These are phyloP conservation scores for Camellia oleifera DNA, from an alignment of 179 eudicot genomes.

Conservation along the genomic window DNA sequence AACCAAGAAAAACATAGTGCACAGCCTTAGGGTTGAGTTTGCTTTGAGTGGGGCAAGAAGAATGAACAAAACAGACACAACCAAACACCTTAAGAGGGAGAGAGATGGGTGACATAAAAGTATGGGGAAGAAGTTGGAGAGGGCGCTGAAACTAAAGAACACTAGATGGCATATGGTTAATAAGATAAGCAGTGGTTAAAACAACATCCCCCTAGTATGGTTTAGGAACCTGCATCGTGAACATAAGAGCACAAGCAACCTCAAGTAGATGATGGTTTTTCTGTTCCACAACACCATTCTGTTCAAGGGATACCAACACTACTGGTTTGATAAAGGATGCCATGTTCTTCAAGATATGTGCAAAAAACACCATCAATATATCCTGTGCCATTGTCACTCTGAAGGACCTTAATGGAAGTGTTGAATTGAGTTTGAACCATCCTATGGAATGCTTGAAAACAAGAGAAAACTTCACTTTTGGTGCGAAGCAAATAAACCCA, in stretches of 20 bases:
- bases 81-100: background rate
- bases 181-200: background rate
- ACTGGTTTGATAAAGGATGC: background rate
- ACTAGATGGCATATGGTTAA: background rate
- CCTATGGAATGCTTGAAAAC: background rate
- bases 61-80: background rate
- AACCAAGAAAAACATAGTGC: background rate
- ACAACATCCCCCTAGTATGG: background rate
- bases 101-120: no score
- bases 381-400: background rate
- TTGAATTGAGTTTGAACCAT: background rate
- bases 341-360: background rate
- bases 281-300: background rate
- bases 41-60: background rate
- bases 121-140: background rate
- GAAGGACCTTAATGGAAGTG: background rate
- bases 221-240: background rate
- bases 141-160: background rate
- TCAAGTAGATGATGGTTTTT: background rate
- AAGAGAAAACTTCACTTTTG: background rate
- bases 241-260: background rate
- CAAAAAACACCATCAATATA: background rate
- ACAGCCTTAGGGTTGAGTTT: background rate
- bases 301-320: no score
- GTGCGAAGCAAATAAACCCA: background rate